Evolutionary conservation across 768 basidiomycete species (phyloP), one percentile per base, ranked within the genome.

Genomic region (Hericium coralloides): DNA sequence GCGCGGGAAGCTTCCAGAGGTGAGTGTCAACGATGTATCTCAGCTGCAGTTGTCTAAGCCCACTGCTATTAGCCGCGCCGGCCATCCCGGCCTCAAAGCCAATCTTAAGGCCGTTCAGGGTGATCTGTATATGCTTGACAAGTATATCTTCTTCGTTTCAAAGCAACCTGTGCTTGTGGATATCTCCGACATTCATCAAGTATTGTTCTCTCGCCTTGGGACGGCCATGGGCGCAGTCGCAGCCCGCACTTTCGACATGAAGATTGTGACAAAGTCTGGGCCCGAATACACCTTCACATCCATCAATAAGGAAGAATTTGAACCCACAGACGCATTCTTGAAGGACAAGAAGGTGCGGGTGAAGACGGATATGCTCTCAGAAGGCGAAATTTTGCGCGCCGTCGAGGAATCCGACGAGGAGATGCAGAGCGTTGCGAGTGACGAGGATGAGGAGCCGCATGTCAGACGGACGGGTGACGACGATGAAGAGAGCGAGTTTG

Each of bases 91-190:
- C n/a, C 87, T 99, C 74, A 98, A 98, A 74, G 93, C 92, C 64
- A 97, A 98, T 70, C 79, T 98, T 63, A 98, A 98, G 73, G 97
- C 97, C 47, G 80, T 89, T 3, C 93, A 95, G 70, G 97, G 97
- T 59, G 94, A 98, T 69, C 83, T 99, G 36, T 98, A 97, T 80
- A 82, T 98, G 78, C 85, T 99, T 61, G 97, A 98, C 66, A 98
- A 98, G 80, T 92, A 89, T 70, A 79, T 99, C 50, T 92, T 99
- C 73, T 98, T 98, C 74, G 92, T 98, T 59, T 94, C 95, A 56
- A 98, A 98, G 71, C 87, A 90, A 62, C 95, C 97, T 1, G 83
- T 84, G 37, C 85, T 97, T 65, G 80, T 98, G 64, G 92, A 95
- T 63, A 84, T 95, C 60, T 80, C 82, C 54, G 92, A 97, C 63